Base-by-base conservation (phyloP, 371 early-diverging fungal genomes). In the Fennellomyces sp. region DNA sequence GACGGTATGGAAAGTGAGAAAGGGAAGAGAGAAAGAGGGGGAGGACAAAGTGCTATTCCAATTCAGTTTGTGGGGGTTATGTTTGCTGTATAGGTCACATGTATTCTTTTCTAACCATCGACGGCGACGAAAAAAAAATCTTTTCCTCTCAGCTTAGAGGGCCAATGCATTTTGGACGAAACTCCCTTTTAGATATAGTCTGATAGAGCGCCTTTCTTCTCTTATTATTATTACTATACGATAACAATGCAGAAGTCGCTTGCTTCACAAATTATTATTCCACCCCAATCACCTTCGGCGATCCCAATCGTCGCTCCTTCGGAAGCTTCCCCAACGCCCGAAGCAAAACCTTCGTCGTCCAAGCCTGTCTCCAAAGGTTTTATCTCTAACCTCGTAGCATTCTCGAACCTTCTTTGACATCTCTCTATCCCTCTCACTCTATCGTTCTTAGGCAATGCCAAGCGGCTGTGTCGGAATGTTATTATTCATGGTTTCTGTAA, bases 401-500 rank as follows among this genome's bases (percentile, higher is more conserved):
- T n/a, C n/a, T n/a, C n/a, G n/a, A n/a, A n/a, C n/a, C n/a, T n/a
- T n/a, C n/a, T n/a, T n/a, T n/a, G n/a, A 31, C 58, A 21, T 21
- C 31, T 56, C 1, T 52, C 47, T 35, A 49, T 56, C 2, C 39
- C 28, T 41, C 49, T 47, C 27, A 25, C 12, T 26, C 2, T 41
- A n/a, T 26, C 45, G n/a, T 38, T 15, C 13, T 19, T 57, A 49
- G 75, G 33, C 49, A 70, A 60, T 62, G 68, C 75, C 60, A 85
- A 80, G 63, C 81, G 91, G 30, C 69, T 80, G 27, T 94, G 93
- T 68, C 82, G 91, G 50, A 91, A 94, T 69, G 81, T 94, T 36
- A 88, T 91, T 63, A 91, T 92, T 61, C 90, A 92, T 69, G 95
- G 95, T 5, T 89, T 83, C 65, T 94, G 95, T 81, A 92, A 92